These are phyloP conservation scores for Syzygium malaccense DNA, from an alignment of 441 rosid genomes.

Conservation along the genomic window DNA sequence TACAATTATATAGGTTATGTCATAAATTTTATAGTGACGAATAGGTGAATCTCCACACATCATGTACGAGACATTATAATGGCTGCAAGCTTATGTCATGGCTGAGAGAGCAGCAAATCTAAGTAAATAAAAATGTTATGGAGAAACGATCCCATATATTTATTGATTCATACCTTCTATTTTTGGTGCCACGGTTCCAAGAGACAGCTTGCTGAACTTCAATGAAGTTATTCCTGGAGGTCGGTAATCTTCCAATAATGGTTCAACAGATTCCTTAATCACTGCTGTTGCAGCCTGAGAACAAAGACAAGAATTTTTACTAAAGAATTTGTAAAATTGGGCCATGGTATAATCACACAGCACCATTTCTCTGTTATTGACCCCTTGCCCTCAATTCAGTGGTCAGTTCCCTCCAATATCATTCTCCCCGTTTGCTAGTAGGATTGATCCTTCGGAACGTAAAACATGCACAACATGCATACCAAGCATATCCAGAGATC, in stretches of 20 bases:
- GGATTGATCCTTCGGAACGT: accelerated
- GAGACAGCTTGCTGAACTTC: constrained; percentile 72
- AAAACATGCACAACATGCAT: background rate
- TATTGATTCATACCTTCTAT: constrained; percentile 60
- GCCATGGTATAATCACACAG: background rate
- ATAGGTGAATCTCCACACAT: background rate
- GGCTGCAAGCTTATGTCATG: background rate
- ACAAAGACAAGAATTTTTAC: background rate
- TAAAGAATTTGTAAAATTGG: background rate
- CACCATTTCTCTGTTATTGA: background rate
- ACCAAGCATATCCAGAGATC: background rate
- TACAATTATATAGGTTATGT: background rate
- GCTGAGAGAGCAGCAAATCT: background rate
- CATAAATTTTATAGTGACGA: background rate
- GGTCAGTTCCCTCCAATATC: background rate
- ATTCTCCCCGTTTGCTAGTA: background rate
- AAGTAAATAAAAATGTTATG: background rate
- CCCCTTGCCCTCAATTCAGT: background rate
- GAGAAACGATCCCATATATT: background rate
- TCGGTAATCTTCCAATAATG: constrained; percentile 83
- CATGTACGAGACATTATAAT: background rate
- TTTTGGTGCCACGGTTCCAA: constrained; percentile 92
- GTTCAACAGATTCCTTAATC: constrained; percentile 90
- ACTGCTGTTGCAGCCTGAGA: constrained; percentile 83
- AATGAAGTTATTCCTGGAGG: constrained; percentile 89